phyloP scores from a whole-genome alignment of 179 eudicot genomes.

The Camellia oleifera region DNA sequence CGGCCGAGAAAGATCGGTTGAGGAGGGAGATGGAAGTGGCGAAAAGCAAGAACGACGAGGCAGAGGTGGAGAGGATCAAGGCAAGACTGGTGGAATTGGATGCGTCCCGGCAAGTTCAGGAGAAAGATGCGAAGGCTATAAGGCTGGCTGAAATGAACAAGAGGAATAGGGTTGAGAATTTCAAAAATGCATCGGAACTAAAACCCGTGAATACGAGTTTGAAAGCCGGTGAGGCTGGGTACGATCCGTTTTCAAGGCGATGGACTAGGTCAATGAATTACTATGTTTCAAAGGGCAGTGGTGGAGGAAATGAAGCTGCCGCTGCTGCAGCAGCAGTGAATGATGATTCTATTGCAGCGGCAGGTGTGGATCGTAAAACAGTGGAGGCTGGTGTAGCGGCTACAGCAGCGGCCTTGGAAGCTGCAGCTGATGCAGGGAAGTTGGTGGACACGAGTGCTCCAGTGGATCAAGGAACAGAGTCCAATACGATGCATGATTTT shows the following conservation, averaged over 20 bases:
- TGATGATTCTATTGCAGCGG: conserved; percentile 25
- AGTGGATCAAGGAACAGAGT: conserved; percentile 80
- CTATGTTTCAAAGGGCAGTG: conserved; percentile 49
- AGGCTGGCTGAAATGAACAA: conserved; percentile 89
- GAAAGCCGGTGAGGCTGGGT: conserved; percentile 94
- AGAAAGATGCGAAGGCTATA: conserved; percentile 72
- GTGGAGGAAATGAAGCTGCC: conserved; percentile 23
- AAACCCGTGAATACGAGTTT: conserved; percentile 54
- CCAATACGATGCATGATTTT: conserved; percentile 64
- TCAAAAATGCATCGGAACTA: conserved; percentile 79
- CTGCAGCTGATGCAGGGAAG: conserved; percentile 93
- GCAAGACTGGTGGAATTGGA: conserved; percentile 75
- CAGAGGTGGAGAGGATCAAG: conserved; percentile 69
- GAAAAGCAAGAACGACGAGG: conserved; percentile 62
- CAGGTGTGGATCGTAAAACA: conserved; percentile 15
- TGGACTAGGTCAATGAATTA: conserved; percentile 95
- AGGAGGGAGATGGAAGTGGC: conserved; percentile 85
- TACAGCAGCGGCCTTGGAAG: conserved; percentile 83
- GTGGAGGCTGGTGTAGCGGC: conserved; percentile 55
- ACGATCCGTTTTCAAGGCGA: conserved; percentile 96
- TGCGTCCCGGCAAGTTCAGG: conserved; percentile 59
- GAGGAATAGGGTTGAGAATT: conserved; percentile 86
- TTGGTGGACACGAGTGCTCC: conserved; percentile 95
- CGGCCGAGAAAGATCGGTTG: conserved; percentile 91
- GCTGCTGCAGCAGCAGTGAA: conserved; percentile 21